A percentile compares a stretch with the other conserved stretches of the same genome.
Evolutionary conservation across 345 rosid species (phyloP).

Genomic region (Carallia pectinifolia): DNA sequence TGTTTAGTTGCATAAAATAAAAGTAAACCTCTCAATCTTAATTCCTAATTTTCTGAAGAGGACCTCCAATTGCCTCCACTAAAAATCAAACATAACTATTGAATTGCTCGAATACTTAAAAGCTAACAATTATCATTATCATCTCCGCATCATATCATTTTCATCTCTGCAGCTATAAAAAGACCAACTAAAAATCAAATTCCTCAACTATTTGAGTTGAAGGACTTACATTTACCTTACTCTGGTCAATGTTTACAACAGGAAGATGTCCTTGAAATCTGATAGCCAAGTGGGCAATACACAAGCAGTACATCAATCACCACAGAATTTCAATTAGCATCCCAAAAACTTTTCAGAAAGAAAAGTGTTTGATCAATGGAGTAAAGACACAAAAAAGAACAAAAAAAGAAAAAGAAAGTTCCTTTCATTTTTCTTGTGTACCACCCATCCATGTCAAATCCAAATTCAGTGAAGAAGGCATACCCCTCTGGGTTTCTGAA

Average conservation of each 20-base stretch:
- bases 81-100: not conserved
- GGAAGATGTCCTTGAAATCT: slow-evolving; percentile 8
- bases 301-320: slow-evolving; percentile 2
- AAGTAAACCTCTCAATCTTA: too few relatives aligned
- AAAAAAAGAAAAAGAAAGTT: slow-evolving; percentile 17
- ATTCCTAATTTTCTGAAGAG: too few relatives aligned
- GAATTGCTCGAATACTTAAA: not conserved
- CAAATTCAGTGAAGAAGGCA: slow-evolving; percentile 60
- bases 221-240: slow-evolving; percentile 17
- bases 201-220: not conserved
- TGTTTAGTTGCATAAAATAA: too few relatives aligned
- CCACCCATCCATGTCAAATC: slow-evolving; percentile 67
- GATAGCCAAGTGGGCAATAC: not conserved
- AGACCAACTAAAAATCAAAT: not conserved
- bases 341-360: slow-evolving; percentile 1
- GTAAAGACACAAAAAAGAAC: not conserved
- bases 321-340: slow-evolving; percentile 15
- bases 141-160: not conserved
- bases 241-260: not conserved
- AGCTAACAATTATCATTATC: too few relatives aligned
- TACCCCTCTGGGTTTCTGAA: slow-evolving; percentile 39
- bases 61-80: not conserved
- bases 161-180: slow-evolving; percentile 9
- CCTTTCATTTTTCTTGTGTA: slow-evolving; percentile 43
- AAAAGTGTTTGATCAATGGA: slow-evolving; percentile 12